A percentile compares a stretch with the other conserved stretches of the same genome.
Evolutionary conservation across 169 alveolate species (phyloP).

Genomic region (Pseudocohnilembus persalinus): DNA sequence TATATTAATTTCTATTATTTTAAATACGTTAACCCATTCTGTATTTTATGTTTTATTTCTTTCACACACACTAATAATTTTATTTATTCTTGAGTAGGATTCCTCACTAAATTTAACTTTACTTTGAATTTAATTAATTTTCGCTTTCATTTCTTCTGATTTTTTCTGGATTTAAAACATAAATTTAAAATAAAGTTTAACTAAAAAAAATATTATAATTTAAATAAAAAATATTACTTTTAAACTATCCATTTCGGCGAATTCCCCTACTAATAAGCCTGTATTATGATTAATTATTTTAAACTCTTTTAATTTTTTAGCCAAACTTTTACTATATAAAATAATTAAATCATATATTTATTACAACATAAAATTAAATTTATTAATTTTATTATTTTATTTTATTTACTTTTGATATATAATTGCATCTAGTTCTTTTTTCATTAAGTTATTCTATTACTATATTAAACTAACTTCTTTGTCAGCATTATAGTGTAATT

Average conservation of each 20-base stretch:
- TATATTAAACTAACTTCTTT: conserved; percentile 12
- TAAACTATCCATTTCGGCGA: conserved; percentile 16
- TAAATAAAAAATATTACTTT: neutral
- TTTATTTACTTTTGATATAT: conserved; percentile 10
- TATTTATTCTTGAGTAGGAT: conserved; percentile 9
- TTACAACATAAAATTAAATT: too few relatives aligned
- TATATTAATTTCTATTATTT: neutral
- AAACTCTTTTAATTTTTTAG: conserved; percentile 24
- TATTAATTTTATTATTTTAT: too few relatives aligned
- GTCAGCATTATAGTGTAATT: conserved; percentile 13
- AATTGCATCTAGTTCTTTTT: conserved; percentile 21
- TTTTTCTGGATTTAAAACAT: neutral
- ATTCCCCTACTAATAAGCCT: conserved; percentile 17
- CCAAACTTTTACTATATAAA: neutral
- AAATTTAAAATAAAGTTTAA: neutral
- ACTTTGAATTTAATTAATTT: conserved; percentile 9
- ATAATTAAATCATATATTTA: too few relatives aligned
- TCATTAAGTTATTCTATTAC: conserved; percentile 7
- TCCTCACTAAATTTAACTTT: conserved; percentile 11
- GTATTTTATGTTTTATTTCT: conserved; percentile 28
- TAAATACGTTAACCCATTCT: conserved; percentile 30
- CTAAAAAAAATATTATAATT: too few relatives aligned
- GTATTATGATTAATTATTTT: conserved; percentile 24
- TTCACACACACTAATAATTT: conserved; percentile 24
- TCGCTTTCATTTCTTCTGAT: neutral